Conservation (phyloP, 495 filamentous ascomycete genomes). For the Neurospora terricola region DNA sequence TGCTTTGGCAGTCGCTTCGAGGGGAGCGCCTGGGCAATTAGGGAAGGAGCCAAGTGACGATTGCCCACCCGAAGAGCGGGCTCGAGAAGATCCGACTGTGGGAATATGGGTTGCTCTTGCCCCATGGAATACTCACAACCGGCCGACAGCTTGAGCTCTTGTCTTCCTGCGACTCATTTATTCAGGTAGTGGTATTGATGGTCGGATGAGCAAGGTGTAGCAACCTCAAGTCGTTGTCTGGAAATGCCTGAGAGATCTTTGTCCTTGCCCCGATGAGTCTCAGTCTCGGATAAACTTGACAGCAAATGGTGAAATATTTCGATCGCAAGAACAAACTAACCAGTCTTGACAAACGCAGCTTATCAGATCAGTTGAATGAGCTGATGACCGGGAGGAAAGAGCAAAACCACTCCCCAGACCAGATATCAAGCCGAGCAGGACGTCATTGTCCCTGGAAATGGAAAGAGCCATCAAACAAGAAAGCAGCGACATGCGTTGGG, state of each 20-base stretch:
- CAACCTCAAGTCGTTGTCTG: not conserved
- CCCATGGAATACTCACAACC: not conserved
- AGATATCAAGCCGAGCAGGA: not conserved
- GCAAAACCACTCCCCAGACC: not conserved
- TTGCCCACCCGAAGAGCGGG: not conserved
- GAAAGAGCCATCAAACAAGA: not conserved
- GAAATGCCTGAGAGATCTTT: not conserved
- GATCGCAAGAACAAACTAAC: not conserved
- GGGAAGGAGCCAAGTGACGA: not conserved
- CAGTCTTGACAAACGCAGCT: not conserved
- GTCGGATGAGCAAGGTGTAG: not conserved
- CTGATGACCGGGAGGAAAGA: not conserved
- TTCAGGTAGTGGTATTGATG: not conserved
- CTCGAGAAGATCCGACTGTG: not conserved
- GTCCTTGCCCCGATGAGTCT: not conserved
- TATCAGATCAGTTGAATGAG: not conserved
- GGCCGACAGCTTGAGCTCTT: not conserved
- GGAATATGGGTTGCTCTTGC: not conserved
- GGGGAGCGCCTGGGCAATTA: not conserved
- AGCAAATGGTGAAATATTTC: not conserved
- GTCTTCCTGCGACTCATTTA: not conserved
- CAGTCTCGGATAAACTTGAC: not conserved
- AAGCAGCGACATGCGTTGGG: not conserved
- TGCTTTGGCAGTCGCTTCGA: not conserved
- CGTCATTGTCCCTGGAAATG: not conserved